phyloP scores from a whole-genome alignment of 495 filamentous ascomycete genomes.

The Aspergillus baeticus region DNA sequence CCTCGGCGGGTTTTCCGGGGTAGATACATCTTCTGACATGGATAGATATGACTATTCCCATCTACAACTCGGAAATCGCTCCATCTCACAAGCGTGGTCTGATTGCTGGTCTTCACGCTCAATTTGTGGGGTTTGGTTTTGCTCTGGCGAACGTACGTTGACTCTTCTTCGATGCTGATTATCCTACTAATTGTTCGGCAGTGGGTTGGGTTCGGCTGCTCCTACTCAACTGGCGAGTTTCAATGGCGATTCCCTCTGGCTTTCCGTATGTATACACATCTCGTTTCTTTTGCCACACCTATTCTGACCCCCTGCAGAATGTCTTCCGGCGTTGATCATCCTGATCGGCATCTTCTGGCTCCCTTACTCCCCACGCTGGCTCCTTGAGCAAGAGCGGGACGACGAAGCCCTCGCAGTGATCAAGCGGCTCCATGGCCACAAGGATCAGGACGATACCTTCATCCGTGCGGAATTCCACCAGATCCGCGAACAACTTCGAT shows the following conservation, averaged over 20 bases:
- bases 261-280: background rate
- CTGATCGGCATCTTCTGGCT: conserved; percentile 12
- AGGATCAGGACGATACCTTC: background rate
- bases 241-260: conserved; percentile 12
- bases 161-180: background rate
- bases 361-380: conserved; percentile 13
- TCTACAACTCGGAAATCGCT: conserved; percentile 12
- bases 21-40: background rate
- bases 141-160: conserved; percentile 9
- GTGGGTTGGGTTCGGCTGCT: conserved; percentile 10
- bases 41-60: conserved; percentile 9
- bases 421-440: conserved; percentile 6
- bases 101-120: conserved; percentile 13
- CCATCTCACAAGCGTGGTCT: conserved; percentile 13
- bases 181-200: background rate
- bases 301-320: background rate
- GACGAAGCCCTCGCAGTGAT: conserved; percentile 11
- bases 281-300: too few species aligned
- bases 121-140: conserved; percentile 13
- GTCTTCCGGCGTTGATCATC: conserved; percentile 9
- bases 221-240: conserved; percentile 1
- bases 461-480: conserved; percentile 17
- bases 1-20: background rate
- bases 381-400: conserved; percentile 9
- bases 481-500: conserved; percentile 16